Evolutionary conservation across 768 basidiomycete genomes (phyloP).

Genomic region (Boletus pseudo-olivaceus): DNA sequence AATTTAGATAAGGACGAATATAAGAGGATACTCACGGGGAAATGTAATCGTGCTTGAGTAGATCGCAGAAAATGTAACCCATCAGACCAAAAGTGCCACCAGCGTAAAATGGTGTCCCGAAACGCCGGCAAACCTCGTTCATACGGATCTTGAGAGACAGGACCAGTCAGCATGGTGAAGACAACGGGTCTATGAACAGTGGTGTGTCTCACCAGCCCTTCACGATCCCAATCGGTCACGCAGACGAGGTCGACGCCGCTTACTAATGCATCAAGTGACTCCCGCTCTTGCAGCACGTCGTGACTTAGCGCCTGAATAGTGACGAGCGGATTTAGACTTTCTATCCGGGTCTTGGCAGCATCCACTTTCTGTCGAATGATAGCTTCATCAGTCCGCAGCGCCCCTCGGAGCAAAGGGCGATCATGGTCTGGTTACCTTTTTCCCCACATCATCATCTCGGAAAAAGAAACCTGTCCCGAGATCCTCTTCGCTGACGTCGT

Average conservation of each 20-base stretch:
- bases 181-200: not conserved
- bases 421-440: slow-evolving; percentile 53
- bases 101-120: slow-evolving; percentile 81
- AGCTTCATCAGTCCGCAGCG: slow-evolving; percentile 28
- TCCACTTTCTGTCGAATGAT: slow-evolving; percentile 64
- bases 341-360: slow-evolving; percentile 80
- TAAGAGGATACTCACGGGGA: slow-evolving; percentile 58
- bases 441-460: slow-evolving; percentile 88
- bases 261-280: slow-evolving; percentile 56
- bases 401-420: slow-evolving; percentile 28
- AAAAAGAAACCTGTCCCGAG: slow-evolving; percentile 92
- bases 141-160: slow-evolving; percentile 55
- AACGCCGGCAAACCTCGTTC: slow-evolving; percentile 75
- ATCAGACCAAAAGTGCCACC: slow-evolving; percentile 87
- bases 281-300: slow-evolving; percentile 44
- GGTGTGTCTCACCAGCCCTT: slow-evolving; percentile 58
- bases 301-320: slow-evolving; percentile 65
- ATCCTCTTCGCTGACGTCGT: slow-evolving; percentile 76
- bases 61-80: slow-evolving; percentile 94
- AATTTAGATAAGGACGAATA: slow-evolving; percentile 6
- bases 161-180: slow-evolving; percentile 4
- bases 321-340: slow-evolving; percentile 91
- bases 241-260: slow-evolving; percentile 80
- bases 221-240: slow-evolving; percentile 72
- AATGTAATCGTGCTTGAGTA: slow-evolving; percentile 83